Percentiles rank a stretch among this genome's conserved stretches.
Evolutionary conservation across 116 monocot genomes (phyloP).

Genomic region (Posidonia oceanica): DNA sequence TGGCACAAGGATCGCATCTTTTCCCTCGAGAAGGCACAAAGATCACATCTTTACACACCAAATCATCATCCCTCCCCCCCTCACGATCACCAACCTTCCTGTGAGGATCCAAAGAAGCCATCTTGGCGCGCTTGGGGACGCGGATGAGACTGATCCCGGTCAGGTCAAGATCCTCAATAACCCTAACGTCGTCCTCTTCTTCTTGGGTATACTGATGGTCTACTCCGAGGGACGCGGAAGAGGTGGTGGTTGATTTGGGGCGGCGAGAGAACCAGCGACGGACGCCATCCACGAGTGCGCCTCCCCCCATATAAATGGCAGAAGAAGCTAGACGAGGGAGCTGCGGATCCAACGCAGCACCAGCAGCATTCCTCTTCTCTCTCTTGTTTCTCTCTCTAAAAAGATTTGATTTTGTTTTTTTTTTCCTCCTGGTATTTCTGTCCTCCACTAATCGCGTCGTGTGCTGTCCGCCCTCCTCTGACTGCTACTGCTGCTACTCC

Average conservation of each 20-base stretch:
- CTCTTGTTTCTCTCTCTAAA: background rate
- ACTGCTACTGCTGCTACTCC: too few species aligned
- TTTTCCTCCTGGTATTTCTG: too few species aligned
- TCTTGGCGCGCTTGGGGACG: constrained; percentile 28
- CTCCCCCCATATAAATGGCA: constrained; percentile 14
- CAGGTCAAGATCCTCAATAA: constrained; percentile 15
- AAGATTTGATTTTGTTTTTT: background rate
- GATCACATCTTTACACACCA: background rate
- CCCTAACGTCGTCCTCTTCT: constrained; percentile 2
- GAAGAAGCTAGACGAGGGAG: background rate
- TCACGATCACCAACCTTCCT: constrained; percentile 8
- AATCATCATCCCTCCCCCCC: too few species aligned
- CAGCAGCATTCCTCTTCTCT: constrained; percentile 1
- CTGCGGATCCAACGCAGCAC: background rate
- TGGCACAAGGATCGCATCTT: background rate
- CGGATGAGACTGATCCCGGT: constrained; percentile 17
- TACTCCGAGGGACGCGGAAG: background rate
- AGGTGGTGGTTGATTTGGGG: constrained; percentile 3
- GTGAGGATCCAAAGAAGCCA: constrained; percentile 15
- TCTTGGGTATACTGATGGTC: too few species aligned
- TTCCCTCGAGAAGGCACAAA: background rate
- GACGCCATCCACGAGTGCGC: constrained; percentile 36
- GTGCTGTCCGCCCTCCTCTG: too few species aligned
- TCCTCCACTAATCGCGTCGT: too few species aligned
- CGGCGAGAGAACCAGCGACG: constrained; percentile 66